These are phyloP conservation scores for Lophiotrema nucula DNA, from an alignment of 495 filamentous ascomycete genomes.

Conservation along the genomic window DNA sequence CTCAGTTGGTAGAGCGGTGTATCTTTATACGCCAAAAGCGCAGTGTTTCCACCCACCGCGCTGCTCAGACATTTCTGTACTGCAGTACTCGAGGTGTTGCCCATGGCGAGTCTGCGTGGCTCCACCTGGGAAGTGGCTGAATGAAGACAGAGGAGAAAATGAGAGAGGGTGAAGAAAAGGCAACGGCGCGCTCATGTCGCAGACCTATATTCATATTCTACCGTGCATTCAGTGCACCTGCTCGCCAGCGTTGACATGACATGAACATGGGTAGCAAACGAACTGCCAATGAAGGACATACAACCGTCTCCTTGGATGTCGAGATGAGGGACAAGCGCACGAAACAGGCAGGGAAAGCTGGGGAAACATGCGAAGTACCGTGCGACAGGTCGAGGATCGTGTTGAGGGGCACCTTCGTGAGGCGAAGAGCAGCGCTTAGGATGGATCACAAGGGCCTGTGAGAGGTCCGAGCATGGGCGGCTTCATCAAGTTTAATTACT, in stretches of 20 bases:
- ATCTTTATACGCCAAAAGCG: slow-evolving; percentile 17
- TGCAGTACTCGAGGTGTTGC: slow-evolving; percentile 21
- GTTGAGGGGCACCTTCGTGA: neutral
- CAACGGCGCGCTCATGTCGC: neutral
- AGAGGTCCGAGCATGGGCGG: neutral
- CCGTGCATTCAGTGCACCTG: neutral
- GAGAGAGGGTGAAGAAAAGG: slow-evolving; percentile 2
- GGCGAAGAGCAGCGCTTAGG: neutral
- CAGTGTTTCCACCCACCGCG: slow-evolving; percentile 26
- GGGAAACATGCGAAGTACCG: neutral
- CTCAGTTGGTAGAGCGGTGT: slow-evolving; percentile 22
- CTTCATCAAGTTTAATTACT: neutral
- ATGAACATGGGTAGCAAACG: too few species aligned
- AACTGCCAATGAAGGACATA: too few species aligned
- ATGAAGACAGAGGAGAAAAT: neutral
- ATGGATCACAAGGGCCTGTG: neutral
- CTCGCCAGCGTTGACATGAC: too few species aligned
- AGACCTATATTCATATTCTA: neutral
- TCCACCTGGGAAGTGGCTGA: neutral
- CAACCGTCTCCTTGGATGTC: too few species aligned
- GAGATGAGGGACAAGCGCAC: neutral
- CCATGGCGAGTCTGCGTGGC: slow-evolving; percentile 5
- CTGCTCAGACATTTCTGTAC: slow-evolving; percentile 21
- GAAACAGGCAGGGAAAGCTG: neutral
- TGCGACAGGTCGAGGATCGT: neutral